These are phyloP conservation scores for Chimonanthus praecox DNA, from an alignment of 164 flowering plant genomes.

Conservation along the genomic window DNA sequence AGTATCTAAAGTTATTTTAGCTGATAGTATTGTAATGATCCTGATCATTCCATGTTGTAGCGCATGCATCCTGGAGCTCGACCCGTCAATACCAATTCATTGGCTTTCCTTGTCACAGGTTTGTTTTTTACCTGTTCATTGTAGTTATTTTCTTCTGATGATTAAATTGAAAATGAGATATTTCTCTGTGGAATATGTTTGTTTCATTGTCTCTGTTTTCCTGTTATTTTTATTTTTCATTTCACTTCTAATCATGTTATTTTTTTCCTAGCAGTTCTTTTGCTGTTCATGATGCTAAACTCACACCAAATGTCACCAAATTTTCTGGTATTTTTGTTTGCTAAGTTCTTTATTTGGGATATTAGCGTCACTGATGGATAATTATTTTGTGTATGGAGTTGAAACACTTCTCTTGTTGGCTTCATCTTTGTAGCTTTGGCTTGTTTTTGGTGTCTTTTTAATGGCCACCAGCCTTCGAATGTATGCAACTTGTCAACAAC, in stretches of 20 bases:
- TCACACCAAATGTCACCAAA: constrained; percentile 92
- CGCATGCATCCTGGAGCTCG: constrained; percentile 66
- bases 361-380: neutral
- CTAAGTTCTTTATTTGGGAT: neutral
- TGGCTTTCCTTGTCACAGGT: constrained; percentile 89
- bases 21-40: neutral
- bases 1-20: neutral
- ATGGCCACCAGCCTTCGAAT: constrained; percentile 89
- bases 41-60: constrained; percentile 26
- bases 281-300: constrained; percentile 83
- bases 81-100: constrained; percentile 69
- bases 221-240: constrained; percentile 1
- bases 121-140: constrained; percentile 3
- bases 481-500: constrained; percentile 97
- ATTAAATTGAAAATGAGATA: neutral
- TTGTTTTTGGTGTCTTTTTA: constrained; percentile 80
- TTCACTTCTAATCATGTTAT: constrained; percentile 1
- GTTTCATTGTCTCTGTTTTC: neutral
- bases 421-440: constrained; percentile 65
- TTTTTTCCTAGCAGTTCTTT: constrained; percentile 47
- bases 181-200: neutral
- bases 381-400: neutral
- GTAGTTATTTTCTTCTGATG: neutral
- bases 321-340: constrained; percentile 61
- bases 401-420: neutral